These are phyloP conservation scores for Jaltomata sinuosa DNA, from an alignment of 257 asterid genomes.

Conservation along the genomic window DNA sequence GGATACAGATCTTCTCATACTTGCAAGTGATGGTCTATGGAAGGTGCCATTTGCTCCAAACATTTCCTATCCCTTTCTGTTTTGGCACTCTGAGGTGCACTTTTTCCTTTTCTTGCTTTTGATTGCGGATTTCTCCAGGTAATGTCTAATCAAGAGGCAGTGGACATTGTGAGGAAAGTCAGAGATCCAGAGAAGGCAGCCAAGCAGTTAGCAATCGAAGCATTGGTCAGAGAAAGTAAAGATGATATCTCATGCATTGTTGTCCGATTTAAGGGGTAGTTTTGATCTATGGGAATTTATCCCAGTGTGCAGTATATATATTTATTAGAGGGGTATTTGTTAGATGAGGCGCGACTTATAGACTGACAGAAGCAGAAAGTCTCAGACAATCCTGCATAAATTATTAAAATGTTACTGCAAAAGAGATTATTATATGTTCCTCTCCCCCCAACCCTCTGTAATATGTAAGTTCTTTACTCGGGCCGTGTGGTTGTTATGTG, in stretches of 20 bases:
- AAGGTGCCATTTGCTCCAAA: slow-evolving; percentile 32
- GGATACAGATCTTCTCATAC: slow-evolving; percentile 65
- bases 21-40: slow-evolving; percentile 95
- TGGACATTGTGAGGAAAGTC: slow-evolving; percentile 61
- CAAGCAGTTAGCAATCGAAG: slow-evolving; percentile 59
- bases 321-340: slow-evolving; percentile 15
- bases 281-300: background rate
- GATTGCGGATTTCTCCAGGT: slow-evolving; percentile 35
- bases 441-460: slow-evolving; percentile 9
- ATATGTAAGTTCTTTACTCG: slow-evolving; percentile 10
- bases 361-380: slow-evolving; percentile 9
- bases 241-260: slow-evolving; percentile 92
- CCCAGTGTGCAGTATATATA: slow-evolving; percentile 17
- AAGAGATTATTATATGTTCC: slow-evolving; percentile 8
- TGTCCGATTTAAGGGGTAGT: slow-evolving; percentile 49
- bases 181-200: slow-evolving; percentile 89
- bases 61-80: background rate
- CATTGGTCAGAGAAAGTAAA: slow-evolving; percentile 74
- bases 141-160: slow-evolving; percentile 88
- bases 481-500: slow-evolving; percentile 27
- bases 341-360: slow-evolving; percentile 5
- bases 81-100: background rate
- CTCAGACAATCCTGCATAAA: slow-evolving; percentile 8
- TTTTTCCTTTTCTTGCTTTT: background rate
- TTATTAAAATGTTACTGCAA: background rate